phyloP scores from a whole-genome alignment of 2,329 filamentous ascomycete species.

The Beauveria rudraprayagi region DNA sequence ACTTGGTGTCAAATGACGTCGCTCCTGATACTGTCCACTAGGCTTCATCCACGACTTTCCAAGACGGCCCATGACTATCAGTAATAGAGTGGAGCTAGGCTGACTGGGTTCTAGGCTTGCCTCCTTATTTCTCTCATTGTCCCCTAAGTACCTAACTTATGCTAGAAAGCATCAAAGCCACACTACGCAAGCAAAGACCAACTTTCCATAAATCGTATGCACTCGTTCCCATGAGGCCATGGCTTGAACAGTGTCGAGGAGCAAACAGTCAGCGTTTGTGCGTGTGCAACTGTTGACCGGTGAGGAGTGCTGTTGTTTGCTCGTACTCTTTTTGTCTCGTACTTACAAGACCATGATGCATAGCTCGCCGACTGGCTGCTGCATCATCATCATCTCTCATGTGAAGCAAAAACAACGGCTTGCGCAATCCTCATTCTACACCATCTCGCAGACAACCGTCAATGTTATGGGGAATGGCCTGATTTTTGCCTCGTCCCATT shows the following conservation, averaged over 20 bases:
- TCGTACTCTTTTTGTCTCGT: background rate
- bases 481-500: constrained; percentile 1
- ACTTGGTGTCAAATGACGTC: background rate
- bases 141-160: no score
- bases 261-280: no score
- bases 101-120: background rate
- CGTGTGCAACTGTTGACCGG: no score
- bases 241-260: no score
- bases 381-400: background rate
- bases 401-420: background rate
- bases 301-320: no score
- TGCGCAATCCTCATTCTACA: background rate
- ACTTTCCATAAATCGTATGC: no score
- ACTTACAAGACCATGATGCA: background rate
- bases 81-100: background rate
- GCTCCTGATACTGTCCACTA: background rate
- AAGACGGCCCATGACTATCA: background rate
- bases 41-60: constrained; percentile 1
- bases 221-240: no score
- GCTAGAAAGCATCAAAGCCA: no score
- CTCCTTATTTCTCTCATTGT: background rate
- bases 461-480: constrained; percentile 9
- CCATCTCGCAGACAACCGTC: background rate
- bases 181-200: no score
- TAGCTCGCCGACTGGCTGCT: background rate